A percentile compares a stretch with the other conserved stretches of the same genome.
Evolutionary conservation across 2,329 filamentous ascomycete genomes (phyloP).

Genomic region (Nannizziopsis arthrosporioides): DNA sequence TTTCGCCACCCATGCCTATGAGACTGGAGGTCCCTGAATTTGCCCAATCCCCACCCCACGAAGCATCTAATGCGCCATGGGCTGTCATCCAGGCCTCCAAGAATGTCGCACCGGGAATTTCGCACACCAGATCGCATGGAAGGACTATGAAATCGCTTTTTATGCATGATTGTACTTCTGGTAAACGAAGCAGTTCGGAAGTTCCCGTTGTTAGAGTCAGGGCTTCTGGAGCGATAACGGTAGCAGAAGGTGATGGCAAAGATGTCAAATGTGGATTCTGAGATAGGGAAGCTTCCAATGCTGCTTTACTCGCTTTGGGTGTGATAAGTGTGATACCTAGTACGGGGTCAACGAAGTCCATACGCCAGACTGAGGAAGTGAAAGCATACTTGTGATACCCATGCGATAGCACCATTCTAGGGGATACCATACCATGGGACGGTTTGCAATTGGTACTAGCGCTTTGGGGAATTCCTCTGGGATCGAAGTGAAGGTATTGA

Average conservation of each 20-base stretch:
- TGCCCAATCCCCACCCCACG: conserved; percentile 41
- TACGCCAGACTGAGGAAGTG: background rate
- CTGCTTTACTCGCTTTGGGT: conserved; percentile 33
- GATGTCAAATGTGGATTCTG: conserved; percentile 42
- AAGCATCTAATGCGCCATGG: conserved; percentile 54
- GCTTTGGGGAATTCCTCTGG: conserved; percentile 40
- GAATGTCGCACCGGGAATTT: conserved; percentile 69
- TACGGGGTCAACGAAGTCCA: conserved; percentile 8
- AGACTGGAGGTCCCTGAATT: conserved; percentile 31
- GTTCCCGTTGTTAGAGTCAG: conserved; percentile 79
- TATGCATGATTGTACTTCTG: conserved; percentile 67
- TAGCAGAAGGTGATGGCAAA: conserved; percentile 39
- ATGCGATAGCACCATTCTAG: conserved; percentile 40
- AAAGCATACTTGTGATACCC: conserved; percentile 35
- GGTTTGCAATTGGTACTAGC: conserved; percentile 39
- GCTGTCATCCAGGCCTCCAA: conserved; percentile 88
- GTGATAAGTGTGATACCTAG: conserved; percentile 40
- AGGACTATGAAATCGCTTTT: conserved; percentile 79
- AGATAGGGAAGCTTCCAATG: conserved; percentile 37
- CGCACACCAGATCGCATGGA: conserved; percentile 87
- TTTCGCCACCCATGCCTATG: conserved; percentile 43
- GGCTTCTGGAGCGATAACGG: conserved; percentile 64
- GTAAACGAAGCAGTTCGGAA: conserved; percentile 72
- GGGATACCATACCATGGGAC: conserved; percentile 41
- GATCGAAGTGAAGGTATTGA: conserved; percentile 41